These are phyloP conservation scores for Onygenales sp. DNA, from an alignment of 2,329 filamentous ascomycete species.

Conservation along the genomic window DNA sequence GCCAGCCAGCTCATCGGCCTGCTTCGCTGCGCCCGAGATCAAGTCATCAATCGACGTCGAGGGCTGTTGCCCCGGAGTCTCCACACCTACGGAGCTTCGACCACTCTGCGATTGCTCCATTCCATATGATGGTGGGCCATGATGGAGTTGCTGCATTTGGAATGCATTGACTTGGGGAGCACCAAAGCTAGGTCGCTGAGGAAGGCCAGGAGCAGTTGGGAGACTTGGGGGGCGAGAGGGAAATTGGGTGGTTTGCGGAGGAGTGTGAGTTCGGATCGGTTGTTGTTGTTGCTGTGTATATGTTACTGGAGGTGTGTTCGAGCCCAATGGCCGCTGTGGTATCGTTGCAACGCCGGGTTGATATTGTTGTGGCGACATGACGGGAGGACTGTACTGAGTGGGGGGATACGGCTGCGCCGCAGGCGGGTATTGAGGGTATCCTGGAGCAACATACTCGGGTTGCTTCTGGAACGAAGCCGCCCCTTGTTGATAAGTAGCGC, in stretches of 20 bases:
- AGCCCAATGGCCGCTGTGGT: conserved; percentile 28
- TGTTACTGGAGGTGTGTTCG: conserved; percentile 31
- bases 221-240: conserved; percentile 43
- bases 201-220: conserved; percentile 48
- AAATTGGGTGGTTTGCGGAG: conserved; percentile 26
- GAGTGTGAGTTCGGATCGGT: conserved; percentile 33
- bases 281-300: conserved; percentile 33
- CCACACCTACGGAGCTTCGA: conserved; percentile 15
- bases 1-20: conserved; percentile 32
- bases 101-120: conserved; percentile 14
- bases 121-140: conserved; percentile 28
- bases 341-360: conserved; percentile 16
- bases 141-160: conserved; percentile 49
- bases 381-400: conserved; percentile 23
- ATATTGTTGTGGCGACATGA: conserved; percentile 24
- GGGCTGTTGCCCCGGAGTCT: conserved; percentile 23
- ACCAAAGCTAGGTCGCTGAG: conserved; percentile 51
- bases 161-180: conserved; percentile 44
- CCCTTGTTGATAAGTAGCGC: conserved; percentile 35
- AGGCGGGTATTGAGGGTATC: conserved; percentile 27
- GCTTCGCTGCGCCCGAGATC: conserved; percentile 39
- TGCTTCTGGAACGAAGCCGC: conserved; percentile 17
- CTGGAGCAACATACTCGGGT: conserved; percentile 15
- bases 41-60: conserved; percentile 43
- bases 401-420: conserved; percentile 25